phyloP scores from a whole-genome alignment of 225 moss, liverwort and hornwort genomes.

The Climacium dendroides region DNA sequence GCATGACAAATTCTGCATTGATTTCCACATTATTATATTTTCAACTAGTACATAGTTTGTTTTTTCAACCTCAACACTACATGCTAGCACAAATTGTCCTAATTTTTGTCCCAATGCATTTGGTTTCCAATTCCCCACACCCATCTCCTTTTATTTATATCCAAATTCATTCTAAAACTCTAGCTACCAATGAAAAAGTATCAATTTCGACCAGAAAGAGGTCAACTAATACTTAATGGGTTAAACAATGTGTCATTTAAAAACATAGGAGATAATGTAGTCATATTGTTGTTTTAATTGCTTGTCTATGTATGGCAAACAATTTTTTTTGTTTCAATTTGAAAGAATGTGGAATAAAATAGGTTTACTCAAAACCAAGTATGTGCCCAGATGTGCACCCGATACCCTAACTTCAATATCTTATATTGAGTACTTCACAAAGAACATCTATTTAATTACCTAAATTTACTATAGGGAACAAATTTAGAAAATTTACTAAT shows the following conservation, averaged over 20 bases:
- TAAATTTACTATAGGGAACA: neutral
- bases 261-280: neutral
- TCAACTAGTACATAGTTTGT: too few relatives aligned
- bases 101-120: too few relatives aligned
- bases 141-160: too few relatives aligned
- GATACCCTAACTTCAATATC: neutral
- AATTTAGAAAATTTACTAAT: neutral
- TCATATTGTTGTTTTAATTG: neutral
- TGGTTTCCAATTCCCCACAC: too few relatives aligned
- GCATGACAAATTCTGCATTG: too few relatives aligned
- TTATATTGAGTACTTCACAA: neutral
- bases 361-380: neutral
- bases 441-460: neutral
- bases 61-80: too few relatives aligned
- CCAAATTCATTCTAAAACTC: too few relatives aligned
- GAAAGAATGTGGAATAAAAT: neutral
- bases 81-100: too few relatives aligned
- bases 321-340: neutral
- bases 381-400: accelerated
- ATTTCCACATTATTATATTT: too few relatives aligned
- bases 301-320: neutral
- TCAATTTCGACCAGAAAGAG: too few relatives aligned
- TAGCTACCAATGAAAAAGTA: too few relatives aligned
- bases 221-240: too few relatives aligned
- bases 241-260: neutral